Evolutionary conservation across 2,329 filamentous ascomycete species (phyloP).

Genomic region (Cladophialophora bantiana): DNA sequence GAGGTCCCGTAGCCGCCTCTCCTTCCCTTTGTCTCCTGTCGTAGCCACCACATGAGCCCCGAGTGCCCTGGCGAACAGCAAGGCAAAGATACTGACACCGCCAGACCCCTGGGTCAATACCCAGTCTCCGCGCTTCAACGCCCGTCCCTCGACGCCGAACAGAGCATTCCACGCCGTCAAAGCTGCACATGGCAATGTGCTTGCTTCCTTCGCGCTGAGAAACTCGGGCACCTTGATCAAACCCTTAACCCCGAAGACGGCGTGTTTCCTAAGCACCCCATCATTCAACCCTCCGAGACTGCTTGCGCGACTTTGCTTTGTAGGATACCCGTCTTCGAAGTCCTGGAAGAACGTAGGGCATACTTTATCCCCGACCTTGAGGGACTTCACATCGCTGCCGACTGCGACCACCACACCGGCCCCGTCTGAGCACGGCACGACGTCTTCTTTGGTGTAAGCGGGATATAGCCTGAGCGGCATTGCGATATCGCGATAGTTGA

Average conservation of each 20-base stretch:
- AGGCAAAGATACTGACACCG: constrained; percentile 60
- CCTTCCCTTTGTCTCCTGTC: constrained; percentile 61
- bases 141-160: constrained; percentile 59
- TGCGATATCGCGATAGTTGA: constrained; percentile 59
- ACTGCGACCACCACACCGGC: constrained; percentile 59
- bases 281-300: constrained; percentile 73
- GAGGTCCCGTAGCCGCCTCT: constrained; percentile 54
- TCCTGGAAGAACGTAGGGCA: constrained; percentile 65
- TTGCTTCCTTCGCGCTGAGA: constrained; percentile 61
- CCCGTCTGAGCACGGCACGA: constrained; percentile 52
- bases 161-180: constrained; percentile 72
- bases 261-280: constrained; percentile 72
- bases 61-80: constrained; percentile 36
- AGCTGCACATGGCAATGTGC: constrained; percentile 66
- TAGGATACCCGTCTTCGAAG: constrained; percentile 52
- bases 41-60: constrained; percentile 65
- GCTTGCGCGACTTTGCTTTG: constrained; percentile 48
- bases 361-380: constrained; percentile 66
- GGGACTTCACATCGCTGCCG: constrained; percentile 63
- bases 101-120: constrained; percentile 68
- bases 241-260: constrained; percentile 71
- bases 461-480: constrained; percentile 47
- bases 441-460: constrained; percentile 39
- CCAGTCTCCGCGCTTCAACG: constrained; percentile 61
- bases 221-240: constrained; percentile 68